A percentile compares a stretch with the other conserved stretches of the same genome.
Evolutionary conservation across 768 basidiomycete species (phyloP).

Genomic region (Auricularia sp.): DNA sequence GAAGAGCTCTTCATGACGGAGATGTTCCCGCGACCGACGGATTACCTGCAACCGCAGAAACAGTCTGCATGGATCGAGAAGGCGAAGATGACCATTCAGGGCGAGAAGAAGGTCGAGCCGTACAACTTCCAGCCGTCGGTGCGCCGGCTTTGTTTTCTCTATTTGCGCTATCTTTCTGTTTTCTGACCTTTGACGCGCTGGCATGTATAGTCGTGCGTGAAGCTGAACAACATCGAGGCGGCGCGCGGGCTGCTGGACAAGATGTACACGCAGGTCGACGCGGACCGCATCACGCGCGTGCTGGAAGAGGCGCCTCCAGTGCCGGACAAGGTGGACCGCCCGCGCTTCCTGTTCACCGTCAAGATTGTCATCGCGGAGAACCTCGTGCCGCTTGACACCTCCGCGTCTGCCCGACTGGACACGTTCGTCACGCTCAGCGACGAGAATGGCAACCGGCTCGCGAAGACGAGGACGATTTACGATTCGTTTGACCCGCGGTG

Average conservation of each 20-base stretch:
- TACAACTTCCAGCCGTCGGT: conserved; percentile 81
- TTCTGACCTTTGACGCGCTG: too few species aligned
- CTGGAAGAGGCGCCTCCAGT: conserved; percentile 55
- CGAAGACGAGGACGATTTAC: conserved; percentile 93
- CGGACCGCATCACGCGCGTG: conserved; percentile 69
- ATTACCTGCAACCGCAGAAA: conserved; percentile 74
- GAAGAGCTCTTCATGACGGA: conserved; percentile 89
- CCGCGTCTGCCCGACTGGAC: conserved; percentile 71
- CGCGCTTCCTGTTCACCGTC: conserved; percentile 80
- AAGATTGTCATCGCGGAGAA: conserved; percentile 90
- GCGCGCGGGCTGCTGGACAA: conserved; percentile 85
- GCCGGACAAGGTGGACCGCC: conserved; percentile 56
- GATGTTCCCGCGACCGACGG: conserved; percentile 80
- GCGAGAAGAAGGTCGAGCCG: conserved; percentile 87
- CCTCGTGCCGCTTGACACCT: conserved; percentile 65
- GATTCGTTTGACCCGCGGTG: conserved; percentile 86
- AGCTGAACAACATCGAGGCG: conserved; percentile 93
- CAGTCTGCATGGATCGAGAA: conserved; percentile 77
- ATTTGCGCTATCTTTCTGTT: neutral
- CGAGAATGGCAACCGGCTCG: conserved; percentile 77
- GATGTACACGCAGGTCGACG: conserved; percentile 86
- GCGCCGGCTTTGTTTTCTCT: conserved; percentile 6
- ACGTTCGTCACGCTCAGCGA: conserved; percentile 94
- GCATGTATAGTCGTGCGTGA: conserved; percentile 68
- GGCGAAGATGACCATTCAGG: conserved; percentile 64